Evolutionary conservation across 2,329 filamentous ascomycete genomes (phyloP).

Genomic region (Fusarium sp.): DNA sequence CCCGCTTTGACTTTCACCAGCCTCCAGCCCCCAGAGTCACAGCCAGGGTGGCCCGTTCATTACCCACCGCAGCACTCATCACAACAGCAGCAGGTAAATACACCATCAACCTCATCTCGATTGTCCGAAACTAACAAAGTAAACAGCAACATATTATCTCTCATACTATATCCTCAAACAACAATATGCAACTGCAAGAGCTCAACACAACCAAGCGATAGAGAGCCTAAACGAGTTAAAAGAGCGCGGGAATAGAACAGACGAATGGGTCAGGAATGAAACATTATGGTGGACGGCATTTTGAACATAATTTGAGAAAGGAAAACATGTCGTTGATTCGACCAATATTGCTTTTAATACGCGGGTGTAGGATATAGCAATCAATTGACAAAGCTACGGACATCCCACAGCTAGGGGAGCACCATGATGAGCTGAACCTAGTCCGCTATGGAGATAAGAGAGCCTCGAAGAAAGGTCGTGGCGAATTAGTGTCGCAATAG

Average conservation of each 20-base stretch:
- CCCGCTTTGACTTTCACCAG: constrained; percentile 8
- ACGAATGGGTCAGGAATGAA: not conserved
- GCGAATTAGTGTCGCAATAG: too few species aligned
- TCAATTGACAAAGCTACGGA: too few species aligned
- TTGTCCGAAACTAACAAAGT: not conserved
- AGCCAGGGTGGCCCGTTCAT: not conserved
- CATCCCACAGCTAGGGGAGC: too few species aligned
- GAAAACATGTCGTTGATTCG: too few species aligned
- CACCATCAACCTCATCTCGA: too few species aligned
- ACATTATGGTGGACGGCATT: constrained; percentile 9
- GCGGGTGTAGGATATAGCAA: too few species aligned
- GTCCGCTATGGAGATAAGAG: too few species aligned
- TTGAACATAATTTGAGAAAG: not conserved
- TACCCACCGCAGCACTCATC: constrained; percentile 7
- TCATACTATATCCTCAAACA: not conserved
- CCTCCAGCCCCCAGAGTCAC: constrained; percentile 3
- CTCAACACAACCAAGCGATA: not conserved
- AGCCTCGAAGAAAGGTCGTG: too few species aligned
- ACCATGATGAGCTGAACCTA: too few species aligned
- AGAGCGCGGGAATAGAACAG: not conserved
- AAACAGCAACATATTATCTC: not conserved
- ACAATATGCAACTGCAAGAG: not conserved
- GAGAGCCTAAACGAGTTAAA: not conserved
- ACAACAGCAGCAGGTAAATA: constrained; percentile 7
- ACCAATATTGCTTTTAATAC: too few species aligned